These are phyloP conservation scores for Talaromyces liani DNA, from an alignment of 495 filamentous ascomycete species.

Conservation along the genomic window DNA sequence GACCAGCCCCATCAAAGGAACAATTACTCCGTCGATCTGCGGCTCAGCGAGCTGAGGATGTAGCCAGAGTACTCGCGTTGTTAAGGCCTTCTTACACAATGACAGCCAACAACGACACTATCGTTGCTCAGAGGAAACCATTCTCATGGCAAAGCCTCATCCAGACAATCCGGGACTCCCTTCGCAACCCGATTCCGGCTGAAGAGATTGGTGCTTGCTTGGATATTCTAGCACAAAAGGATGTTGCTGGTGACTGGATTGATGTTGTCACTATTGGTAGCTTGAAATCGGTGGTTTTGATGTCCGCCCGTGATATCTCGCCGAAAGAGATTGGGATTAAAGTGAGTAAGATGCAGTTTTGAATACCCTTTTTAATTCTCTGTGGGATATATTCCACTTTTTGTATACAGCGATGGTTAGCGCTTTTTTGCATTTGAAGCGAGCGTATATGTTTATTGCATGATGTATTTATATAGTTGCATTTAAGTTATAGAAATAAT, in stretches of 20 bases:
- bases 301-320: slow-evolving; percentile 33
- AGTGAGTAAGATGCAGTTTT: slow-evolving; percentile 27
- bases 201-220: slow-evolving; percentile 36
- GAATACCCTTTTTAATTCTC: background rate
- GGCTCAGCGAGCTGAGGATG: slow-evolving; percentile 33
- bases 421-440: slow-evolving; percentile 1
- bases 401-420: background rate
- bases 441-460: background rate
- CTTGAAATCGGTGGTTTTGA: slow-evolving; percentile 37
- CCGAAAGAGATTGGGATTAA: slow-evolving; percentile 31
- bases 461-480: background rate
- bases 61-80: slow-evolving; percentile 31
- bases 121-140: slow-evolving; percentile 31
- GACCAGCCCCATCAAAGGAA: slow-evolving; percentile 36
- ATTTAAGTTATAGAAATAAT: no score
- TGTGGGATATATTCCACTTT: background rate
- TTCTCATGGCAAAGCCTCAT: slow-evolving; percentile 32
- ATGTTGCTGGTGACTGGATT: slow-evolving; percentile 38
- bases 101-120: slow-evolving; percentile 25
- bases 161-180: slow-evolving; percentile 32
- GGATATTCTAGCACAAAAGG: slow-evolving; percentile 32
- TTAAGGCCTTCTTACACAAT: slow-evolving; percentile 21
- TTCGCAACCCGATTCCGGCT: slow-evolving; percentile 30
- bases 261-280: slow-evolving; percentile 33
- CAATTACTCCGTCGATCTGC: slow-evolving; percentile 31